phyloP scores from a whole-genome alignment of 768 basidiomycete genomes.

The Solioccasus polychromus region DNA sequence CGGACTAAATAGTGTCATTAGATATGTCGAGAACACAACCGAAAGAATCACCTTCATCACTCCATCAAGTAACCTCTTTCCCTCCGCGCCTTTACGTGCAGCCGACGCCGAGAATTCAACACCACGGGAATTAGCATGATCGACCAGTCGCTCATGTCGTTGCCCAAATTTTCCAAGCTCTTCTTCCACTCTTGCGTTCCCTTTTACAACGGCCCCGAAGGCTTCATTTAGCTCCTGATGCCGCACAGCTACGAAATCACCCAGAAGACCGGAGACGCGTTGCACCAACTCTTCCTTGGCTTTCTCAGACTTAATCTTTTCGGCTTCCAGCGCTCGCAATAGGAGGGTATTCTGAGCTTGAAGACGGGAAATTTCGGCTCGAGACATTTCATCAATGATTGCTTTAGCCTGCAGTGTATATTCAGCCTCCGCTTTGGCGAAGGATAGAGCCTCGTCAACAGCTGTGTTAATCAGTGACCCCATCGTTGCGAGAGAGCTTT shows the following conservation, averaged over 20 bases:
- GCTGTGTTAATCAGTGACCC: conserved; percentile 59
- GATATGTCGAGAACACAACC: background rate
- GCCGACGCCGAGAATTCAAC: conserved; percentile 40
- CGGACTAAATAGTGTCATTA: conserved; percentile 36
- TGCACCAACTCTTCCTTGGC: conserved; percentile 74
- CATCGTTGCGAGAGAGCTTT: conserved; percentile 57
- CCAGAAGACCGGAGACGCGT: conserved; percentile 68
- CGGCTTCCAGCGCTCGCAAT: conserved; percentile 56
- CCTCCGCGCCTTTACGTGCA: conserved; percentile 46
- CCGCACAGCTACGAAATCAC: conserved; percentile 64
- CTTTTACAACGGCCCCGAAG: conserved; percentile 49
- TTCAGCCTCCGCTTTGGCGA: conserved; percentile 54
- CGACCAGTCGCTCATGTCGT: conserved; percentile 47
- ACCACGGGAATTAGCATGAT: conserved; percentile 40
- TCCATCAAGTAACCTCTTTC: conserved; percentile 54
- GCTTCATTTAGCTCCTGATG: conserved; percentile 63
- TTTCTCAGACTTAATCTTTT: conserved; percentile 62
- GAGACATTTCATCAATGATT: conserved; percentile 44
- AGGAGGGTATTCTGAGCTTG: conserved; percentile 71
- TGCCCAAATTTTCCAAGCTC: conserved; percentile 46
- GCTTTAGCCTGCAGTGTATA: conserved; percentile 48
- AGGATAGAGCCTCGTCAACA: conserved; percentile 53
- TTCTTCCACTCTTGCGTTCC: conserved; percentile 54
- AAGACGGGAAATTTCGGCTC: conserved; percentile 57
- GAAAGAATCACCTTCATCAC: conserved; percentile 51